phyloP scores from a whole-genome alignment of 257 asterid genomes.

The Orobanche coerulescens region DNA sequence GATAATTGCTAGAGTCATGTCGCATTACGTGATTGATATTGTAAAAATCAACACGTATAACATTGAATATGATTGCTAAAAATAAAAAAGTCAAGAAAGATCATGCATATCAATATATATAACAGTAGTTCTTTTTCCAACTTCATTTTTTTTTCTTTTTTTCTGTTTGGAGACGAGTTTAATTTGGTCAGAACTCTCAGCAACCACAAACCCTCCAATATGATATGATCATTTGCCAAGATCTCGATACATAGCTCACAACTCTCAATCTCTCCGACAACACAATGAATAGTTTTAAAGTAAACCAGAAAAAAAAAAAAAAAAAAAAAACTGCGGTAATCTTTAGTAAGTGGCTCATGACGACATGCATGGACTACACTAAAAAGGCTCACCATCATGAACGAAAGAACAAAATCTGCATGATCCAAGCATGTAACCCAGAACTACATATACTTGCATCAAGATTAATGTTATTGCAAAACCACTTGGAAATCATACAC shows the following conservation, averaged over 20 bases:
- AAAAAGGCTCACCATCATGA: constrained; percentile 12
- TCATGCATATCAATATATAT: background rate
- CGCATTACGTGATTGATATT: too few relatives aligned
- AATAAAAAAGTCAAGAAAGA: background rate
- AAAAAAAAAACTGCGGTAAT: background rate
- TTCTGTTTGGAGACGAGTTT: background rate
- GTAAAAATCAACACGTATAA: too few relatives aligned
- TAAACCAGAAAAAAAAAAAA: constrained; percentile 1
- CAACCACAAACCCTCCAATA: background rate
- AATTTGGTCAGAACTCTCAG: background rate
- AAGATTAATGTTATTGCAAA: background rate
- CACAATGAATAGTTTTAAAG: background rate
- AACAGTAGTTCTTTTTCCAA: background rate
- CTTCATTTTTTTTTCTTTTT: background rate
- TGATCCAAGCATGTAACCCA: background rate
- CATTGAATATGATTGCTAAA: too few relatives aligned
- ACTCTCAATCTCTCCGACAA: background rate
- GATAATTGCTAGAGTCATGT: too few relatives aligned
- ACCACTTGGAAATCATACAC: background rate
- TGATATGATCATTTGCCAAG: constrained; percentile 7
- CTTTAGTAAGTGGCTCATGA: constrained; percentile 7
- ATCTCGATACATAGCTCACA: background rate
- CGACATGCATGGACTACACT: background rate
- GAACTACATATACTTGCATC: background rate
- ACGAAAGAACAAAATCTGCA: background rate